Evolutionary conservation across 164 flowering plant genomes (phyloP), one percentile per base, ranked within the genome.

Genomic region (Berberis thunbergii): DNA sequence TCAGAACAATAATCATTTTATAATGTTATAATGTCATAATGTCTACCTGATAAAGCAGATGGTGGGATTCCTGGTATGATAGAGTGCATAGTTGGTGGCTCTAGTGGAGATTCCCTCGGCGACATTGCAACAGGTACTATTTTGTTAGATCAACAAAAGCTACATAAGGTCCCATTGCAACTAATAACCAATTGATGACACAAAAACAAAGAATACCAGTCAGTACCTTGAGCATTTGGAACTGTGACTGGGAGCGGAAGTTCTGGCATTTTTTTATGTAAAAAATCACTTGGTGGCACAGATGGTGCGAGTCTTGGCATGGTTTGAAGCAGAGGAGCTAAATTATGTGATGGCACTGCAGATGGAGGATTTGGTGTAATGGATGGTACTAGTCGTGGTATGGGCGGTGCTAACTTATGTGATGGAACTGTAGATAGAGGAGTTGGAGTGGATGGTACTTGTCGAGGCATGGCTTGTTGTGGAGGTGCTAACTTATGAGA

Each of bases 141-240:
- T 67, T 61, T 11, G 60, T 54, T 7, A 44, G 11, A 10, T 44
- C 8, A 61, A 41, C 42, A 52, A 44, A 55, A 44, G 49, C 49
- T 48, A 55, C 4, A 49, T 41, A 50, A 63, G 53, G 60, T 62
- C 7, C 45, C n/a, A 54, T 60, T 67, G 13, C 53, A 62, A 60
- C 52, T 49, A 13, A 59, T 57, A 57, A 39, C 13, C 11, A 41
- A 57, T 41, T 43, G 40, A 63, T 11, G 48, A 44, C 40, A 39
- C 26, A 52, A 70, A 26, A 3, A 43, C 12, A 64, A 46, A 57
- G 38, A 8, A 1, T 8, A 45, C 7, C 52, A 41, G 42, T 6
- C 57, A 45, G 54, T 73, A 77, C 79, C 73, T 64, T 67, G 73
- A 72, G 70, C 64, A 53, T 55, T 49, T 63, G 79, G 65, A 45